Evolutionary conservation across 306 rosid genomes (phyloP).

Genomic region (Dalbergia oliveri): DNA sequence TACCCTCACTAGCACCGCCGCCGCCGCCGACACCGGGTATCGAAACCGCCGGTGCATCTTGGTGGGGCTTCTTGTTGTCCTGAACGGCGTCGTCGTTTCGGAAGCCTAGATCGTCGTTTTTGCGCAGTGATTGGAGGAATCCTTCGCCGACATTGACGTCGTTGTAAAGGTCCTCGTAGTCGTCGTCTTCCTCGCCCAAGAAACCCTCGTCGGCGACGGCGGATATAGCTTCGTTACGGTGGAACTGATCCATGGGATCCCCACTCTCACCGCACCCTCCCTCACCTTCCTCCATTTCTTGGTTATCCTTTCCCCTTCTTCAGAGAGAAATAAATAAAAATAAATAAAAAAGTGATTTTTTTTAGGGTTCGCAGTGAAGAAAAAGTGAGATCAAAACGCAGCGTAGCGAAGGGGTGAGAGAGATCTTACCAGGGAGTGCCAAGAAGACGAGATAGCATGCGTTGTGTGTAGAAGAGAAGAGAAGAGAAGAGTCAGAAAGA

Average conservation of each 20-base stretch:
- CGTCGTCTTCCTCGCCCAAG: conserved; percentile 88
- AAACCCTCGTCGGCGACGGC: conserved; percentile 95
- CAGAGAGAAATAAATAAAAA: not conserved
- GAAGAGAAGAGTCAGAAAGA: conserved; percentile 22
- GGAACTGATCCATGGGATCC: conserved; percentile 91
- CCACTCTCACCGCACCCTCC: conserved; percentile 70
- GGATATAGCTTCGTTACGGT: conserved; percentile 97
- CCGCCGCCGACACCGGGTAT: conserved; percentile 67
- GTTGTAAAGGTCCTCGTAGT: conserved; percentile 95
- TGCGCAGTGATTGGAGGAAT: conserved; percentile 80
- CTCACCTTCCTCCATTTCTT: conserved; percentile 67
- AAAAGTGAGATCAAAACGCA: conserved; percentile 3
- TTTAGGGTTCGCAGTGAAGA: conserved; percentile 40
- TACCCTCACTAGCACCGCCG: conserved; percentile 44
- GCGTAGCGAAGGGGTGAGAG: not conserved
- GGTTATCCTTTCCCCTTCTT: conserved; percentile 5
- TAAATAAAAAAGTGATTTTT: not conserved
- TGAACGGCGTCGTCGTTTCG: conserved; percentile 54
- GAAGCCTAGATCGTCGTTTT: conserved; percentile 72
- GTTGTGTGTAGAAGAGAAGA: conserved; percentile 19
- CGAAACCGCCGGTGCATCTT: conserved; percentile 48
- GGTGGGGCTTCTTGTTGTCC: conserved; percentile 57
- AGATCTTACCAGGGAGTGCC: conserved; percentile 35
- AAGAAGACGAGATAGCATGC: conserved; percentile 19
- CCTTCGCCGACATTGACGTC: conserved; percentile 98